Conservation (phyloP, 2,329 filamentous ascomycete species). For the Hirsutella thompsonii region DNA sequence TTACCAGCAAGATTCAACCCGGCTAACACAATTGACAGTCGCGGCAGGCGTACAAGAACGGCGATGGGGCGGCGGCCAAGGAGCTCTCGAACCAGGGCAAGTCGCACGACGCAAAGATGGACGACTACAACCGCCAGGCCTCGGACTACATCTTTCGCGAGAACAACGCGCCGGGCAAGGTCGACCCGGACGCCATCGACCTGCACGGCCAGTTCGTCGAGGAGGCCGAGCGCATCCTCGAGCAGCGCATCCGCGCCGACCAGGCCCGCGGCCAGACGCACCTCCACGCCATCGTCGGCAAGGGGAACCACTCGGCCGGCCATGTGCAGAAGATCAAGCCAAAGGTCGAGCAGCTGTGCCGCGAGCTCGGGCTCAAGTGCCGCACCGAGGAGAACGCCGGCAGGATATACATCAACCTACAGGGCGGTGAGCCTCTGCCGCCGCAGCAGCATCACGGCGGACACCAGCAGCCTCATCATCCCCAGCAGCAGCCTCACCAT, state of each 20-base stretch:
- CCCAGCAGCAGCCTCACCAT: conserved; percentile 8
- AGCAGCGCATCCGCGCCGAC: conserved; percentile 72
- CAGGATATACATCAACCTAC: conserved; percentile 76
- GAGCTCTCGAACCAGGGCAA: conserved; percentile 77
- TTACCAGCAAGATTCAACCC: neutral
- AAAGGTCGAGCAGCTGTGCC: conserved; percentile 78
- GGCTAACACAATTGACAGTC: conserved; percentile 30
- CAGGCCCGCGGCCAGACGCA: conserved; percentile 62
- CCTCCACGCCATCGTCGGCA: conserved; percentile 91
- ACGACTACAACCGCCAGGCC: conserved; percentile 80
- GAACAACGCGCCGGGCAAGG: conserved; percentile 71
- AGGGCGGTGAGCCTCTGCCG: conserved; percentile 51
- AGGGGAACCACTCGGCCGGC: conserved; percentile 73
- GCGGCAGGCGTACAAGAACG: conserved; percentile 67
- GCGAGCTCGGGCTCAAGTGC: conserved; percentile 70
- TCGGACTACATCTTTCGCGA: conserved; percentile 91
- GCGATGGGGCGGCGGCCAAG: conserved; percentile 77
- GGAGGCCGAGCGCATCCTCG: conserved; percentile 84
- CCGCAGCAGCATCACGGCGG: conserved; percentile 26
- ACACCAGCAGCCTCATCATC: conserved; percentile 10
- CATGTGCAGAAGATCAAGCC: conserved; percentile 93
- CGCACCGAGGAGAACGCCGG: conserved; percentile 81
- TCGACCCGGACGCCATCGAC: conserved; percentile 75
- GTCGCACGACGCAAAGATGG: conserved; percentile 69
- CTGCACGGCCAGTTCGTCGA: conserved; percentile 90